Conservation (phyloP, 2,329 filamentous ascomycete species). For the Cryphonectria japonica region DNA sequence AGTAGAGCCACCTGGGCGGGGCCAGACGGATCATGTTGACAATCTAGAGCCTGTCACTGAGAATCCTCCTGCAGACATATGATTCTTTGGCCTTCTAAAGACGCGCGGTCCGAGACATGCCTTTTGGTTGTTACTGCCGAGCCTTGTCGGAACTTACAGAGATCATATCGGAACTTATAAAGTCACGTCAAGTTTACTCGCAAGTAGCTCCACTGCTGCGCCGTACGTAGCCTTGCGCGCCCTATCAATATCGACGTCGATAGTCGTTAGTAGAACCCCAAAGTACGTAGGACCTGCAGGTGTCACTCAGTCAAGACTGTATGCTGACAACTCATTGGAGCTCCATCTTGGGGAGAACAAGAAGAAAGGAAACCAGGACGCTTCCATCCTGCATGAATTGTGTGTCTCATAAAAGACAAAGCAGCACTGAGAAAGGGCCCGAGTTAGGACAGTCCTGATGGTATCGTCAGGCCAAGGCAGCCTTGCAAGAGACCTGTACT, state of each 20-base stretch:
- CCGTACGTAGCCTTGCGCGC: background rate
- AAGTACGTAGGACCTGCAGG: background rate
- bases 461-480: slow-evolving; percentile 29
- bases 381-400: background rate
- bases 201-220: background rate
- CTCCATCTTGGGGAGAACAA: too few species aligned
- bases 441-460: background rate
- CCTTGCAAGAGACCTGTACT: slow-evolving; percentile 28
- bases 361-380: background rate
- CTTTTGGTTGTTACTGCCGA: background rate
- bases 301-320: background rate
- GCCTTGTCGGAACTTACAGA: background rate
- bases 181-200: background rate
- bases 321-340: background rate
- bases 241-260: background rate
- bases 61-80: background rate
- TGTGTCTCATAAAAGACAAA: background rate
- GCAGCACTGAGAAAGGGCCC: background rate
- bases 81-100: slow-evolving; percentile 8
- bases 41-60: background rate
- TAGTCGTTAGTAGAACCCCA: background rate
- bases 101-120: slow-evolving; percentile 11
- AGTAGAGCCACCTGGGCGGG: slow-evolving; percentile 5
- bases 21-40: background rate
- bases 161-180: background rate